Percentiles rank a stretch among this genome's conserved stretches.
phyloP scores from a whole-genome alignment of 148 eudicot species.

The Camellia lanceoleosa region DNA sequence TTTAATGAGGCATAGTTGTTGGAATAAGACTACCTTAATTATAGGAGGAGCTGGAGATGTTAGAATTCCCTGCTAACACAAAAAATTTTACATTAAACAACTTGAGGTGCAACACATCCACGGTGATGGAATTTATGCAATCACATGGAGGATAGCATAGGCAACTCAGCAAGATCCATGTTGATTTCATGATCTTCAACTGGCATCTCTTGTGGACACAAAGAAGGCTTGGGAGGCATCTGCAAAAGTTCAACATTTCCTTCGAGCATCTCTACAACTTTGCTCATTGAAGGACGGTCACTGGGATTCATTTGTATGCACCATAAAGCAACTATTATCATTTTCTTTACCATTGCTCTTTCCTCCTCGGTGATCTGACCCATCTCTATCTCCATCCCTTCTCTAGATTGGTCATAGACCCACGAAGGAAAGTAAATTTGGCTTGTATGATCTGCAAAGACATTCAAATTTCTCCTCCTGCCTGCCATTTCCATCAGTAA shows the following conservation, averaged over 20 bases:
- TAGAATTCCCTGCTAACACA: no score
- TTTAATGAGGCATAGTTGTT: no score
- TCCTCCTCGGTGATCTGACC: not conserved
- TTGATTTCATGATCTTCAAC: not conserved
- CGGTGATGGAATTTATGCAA: no score
- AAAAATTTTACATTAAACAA: no score
- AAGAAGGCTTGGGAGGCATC: not conserved
- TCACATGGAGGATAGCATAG: no score
- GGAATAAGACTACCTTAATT: no score
- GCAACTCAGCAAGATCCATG: not conserved
- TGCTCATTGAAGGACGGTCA: not conserved
- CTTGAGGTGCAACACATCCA: no score
- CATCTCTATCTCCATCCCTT: not conserved
- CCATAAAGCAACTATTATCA: not conserved
- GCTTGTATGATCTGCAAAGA: not conserved
- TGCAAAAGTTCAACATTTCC: not conserved
- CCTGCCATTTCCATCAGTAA: slow-evolving; percentile 23
- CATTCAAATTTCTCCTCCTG: slow-evolving; percentile 14
- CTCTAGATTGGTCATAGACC: not conserved
- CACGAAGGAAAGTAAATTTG: not conserved
- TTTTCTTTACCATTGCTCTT: not conserved
- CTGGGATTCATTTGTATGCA: not conserved
- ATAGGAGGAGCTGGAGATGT: no score
- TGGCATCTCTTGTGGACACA: not conserved
- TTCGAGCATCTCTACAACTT: not conserved